These are phyloP conservation scores for Barnettozyma wickerhamii DNA, from an alignment of 805 yeast species.

Conservation along the genomic window DNA sequence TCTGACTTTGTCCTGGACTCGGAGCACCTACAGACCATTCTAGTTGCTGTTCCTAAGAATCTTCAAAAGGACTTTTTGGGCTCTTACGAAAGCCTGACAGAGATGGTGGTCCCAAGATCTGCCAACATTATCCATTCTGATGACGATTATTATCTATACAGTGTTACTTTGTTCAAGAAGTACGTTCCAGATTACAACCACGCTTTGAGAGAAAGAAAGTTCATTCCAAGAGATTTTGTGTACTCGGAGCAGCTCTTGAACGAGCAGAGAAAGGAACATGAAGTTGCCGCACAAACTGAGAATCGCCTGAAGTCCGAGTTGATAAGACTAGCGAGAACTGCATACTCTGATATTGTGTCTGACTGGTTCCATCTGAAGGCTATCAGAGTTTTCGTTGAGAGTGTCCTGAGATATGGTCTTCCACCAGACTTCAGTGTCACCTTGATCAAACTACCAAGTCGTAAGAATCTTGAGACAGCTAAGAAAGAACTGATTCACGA, in stretches of 20 bases:
- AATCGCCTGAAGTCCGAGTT: constrained; percentile 69
- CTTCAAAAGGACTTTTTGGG: constrained; percentile 55
- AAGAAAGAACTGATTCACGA: constrained; percentile 66
- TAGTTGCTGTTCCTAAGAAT: constrained; percentile 81
- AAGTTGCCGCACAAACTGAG: constrained; percentile 71
- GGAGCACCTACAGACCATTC: constrained; percentile 80
- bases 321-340: constrained; percentile 77
- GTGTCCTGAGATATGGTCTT: constrained; percentile 91
- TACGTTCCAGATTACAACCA: constrained; percentile 62
- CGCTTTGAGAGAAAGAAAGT: constrained; percentile 78
- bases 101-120: constrained; percentile 89
- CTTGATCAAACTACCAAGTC: constrained; percentile 41
- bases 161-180: constrained; percentile 83
- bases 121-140: constrained; percentile 71
- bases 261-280: constrained; percentile 73
- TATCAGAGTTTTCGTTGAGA: constrained; percentile 84
- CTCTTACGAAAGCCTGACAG: constrained; percentile 69
- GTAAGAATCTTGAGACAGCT: constrained; percentile 45
- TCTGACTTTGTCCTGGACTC: constrained; percentile 80
- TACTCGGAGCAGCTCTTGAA: constrained; percentile 76
- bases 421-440: constrained; percentile 82
- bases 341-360: constrained; percentile 81
- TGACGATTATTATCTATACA: constrained; percentile 65
- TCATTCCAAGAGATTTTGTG: constrained; percentile 88
- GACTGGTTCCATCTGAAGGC: constrained; percentile 91